A percentile compares a stretch with the other conserved stretches of the same genome.
Conservation (phyloP, 345 rosid genomes). For the Eucalyptus decipiens region DNA sequence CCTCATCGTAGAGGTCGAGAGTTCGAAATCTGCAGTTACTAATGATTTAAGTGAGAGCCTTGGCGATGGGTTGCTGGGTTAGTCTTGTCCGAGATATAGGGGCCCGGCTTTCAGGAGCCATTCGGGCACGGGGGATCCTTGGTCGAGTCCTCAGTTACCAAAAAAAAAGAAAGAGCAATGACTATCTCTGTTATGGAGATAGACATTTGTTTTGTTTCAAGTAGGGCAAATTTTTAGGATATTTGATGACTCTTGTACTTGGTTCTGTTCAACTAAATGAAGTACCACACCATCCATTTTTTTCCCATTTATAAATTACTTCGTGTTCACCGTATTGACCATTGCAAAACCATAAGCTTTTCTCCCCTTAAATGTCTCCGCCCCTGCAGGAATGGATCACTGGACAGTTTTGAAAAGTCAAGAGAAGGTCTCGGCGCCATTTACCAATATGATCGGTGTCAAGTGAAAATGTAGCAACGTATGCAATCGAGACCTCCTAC, state of each 20-base stretch:
- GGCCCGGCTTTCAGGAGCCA: too few species aligned
- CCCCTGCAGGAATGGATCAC: background rate
- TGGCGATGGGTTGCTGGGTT: too few species aligned
- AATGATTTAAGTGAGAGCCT: too few species aligned
- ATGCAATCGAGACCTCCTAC: background rate
- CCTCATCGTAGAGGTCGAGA: too few species aligned
- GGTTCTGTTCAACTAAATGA: background rate
- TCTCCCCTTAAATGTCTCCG: background rate
- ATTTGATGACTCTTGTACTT: background rate
- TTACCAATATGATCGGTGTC: background rate
- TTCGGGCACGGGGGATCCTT: too few species aligned
- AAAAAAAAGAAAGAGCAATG: too few species aligned
- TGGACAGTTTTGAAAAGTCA: background rate
- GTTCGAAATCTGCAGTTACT: too few species aligned
- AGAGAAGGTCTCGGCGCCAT: background rate
- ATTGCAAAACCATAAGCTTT: background rate
- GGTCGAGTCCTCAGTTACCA: too few species aligned
- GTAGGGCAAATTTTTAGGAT: background rate
- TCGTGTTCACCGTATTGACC: background rate
- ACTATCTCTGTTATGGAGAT: background rate
- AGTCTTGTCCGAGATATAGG: too few species aligned
- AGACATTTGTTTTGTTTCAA: background rate
- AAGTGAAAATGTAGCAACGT: background rate
- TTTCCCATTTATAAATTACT: background rate
- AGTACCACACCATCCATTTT: background rate